Base-by-base conservation (phyloP, 108 stramenopile species). In the Bacterosira constricta region DNA sequence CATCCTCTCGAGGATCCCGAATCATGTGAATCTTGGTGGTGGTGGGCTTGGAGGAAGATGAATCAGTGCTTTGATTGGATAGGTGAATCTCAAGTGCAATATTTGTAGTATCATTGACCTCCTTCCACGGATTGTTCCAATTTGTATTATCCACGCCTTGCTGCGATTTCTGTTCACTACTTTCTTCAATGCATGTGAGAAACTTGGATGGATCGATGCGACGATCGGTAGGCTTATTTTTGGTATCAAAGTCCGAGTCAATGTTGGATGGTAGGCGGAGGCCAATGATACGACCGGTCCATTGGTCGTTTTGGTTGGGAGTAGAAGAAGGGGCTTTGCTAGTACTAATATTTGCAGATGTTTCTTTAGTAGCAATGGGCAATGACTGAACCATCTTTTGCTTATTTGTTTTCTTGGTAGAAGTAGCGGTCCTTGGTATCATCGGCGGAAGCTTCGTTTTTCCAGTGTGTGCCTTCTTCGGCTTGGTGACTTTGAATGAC, bases 1-100 rank as follows among this genome's bases (percentile, higher is more conserved):
- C 53, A 1, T 12, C 25, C 66, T 82, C 81, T 10, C 27, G n/a
- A 12, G 81, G 50, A 59, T 66, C 50, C 9, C 81, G 61, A 25
- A 57, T 63, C 75, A 82, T 77, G 38, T 64, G 81, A 31, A 81
- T 68, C 15, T 53, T 51, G 21, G 36, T 53, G 38, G 12, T 62
- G 27, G 30, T 39, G 35, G 26, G 18, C 21, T 1, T 25, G 8
- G 25, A 23, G 41, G 27, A 23, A 62, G 51, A 15, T 9, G 17
- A 12, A 23, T 52, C 51, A 10, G 21, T 26, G 31, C 31, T 30
- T 41, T 38, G 29, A 36, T 60, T 25, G 50, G 27, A 55, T 34
- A 63, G 36, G 42, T 66, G 56, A 35, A 66, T 51, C 64, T 73
- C 71, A 13, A 69, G 54, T 27, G 39, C 42, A 17, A 69, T 44